A percentile compares a stretch with the other conserved stretches of the same genome.
Conservation (phyloP, 345 rosid genomes). For the Pseudoturritis turrita region DNA sequence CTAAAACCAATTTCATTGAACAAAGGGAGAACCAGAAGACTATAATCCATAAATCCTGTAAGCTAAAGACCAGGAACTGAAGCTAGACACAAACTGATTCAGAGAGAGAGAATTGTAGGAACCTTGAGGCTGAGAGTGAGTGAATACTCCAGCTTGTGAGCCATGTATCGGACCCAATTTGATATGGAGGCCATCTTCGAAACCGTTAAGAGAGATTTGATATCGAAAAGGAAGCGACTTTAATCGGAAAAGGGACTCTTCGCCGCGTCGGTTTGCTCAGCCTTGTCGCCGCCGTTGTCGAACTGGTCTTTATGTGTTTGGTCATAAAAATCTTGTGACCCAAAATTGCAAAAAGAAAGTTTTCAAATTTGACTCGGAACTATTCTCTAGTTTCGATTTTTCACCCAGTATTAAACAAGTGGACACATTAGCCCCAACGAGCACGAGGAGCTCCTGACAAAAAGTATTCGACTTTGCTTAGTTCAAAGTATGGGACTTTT, state of each 20-base stretch:
- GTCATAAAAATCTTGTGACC: slow-evolving; percentile 17
- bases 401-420: not conserved
- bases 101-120: not conserved
- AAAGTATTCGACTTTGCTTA: slow-evolving; percentile 1
- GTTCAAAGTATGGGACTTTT: slow-evolving; percentile 9
- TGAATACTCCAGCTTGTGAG: slow-evolving; percentile 70
- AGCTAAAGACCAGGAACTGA: not conserved
- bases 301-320: not conserved
- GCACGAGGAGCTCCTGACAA: not conserved
- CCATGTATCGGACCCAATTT: slow-evolving; percentile 73
- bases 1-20: not conserved
- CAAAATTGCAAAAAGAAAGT: not conserved
- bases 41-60: not conserved
- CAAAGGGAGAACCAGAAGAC: not conserved
- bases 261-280: slow-evolving; percentile 23
- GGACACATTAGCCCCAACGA: not conserved
- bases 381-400: not conserved
- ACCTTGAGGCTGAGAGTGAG: slow-evolving; percentile 66
- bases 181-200: slow-evolving; percentile 56
- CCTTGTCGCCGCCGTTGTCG: slow-evolving; percentile 27
- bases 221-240: not conserved
- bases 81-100: not conserved
- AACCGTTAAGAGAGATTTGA: not conserved
- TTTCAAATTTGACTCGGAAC: not conserved
- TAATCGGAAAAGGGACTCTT: not conserved